Evolutionary conservation across 352 stramenopile species (phyloP).

Genomic region (Pythium apleroticum): DNA sequence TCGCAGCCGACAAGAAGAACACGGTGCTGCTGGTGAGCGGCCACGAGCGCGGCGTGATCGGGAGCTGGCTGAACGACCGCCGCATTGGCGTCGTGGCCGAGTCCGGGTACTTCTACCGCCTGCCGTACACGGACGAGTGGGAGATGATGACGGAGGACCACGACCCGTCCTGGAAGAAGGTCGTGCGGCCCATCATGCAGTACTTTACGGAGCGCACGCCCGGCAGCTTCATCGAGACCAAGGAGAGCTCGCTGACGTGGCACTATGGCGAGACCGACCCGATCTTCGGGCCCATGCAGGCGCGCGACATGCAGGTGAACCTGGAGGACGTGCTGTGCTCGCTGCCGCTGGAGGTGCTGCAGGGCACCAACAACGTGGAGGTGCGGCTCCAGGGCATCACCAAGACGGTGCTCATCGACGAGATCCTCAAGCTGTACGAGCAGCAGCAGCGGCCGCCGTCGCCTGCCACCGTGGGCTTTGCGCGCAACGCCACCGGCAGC

Average conservation of each 20-base stretch:
- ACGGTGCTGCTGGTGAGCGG: slow-evolving; percentile 58
- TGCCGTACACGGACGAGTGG: slow-evolving; percentile 53
- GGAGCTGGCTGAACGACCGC: slow-evolving; percentile 64
- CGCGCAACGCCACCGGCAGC: slow-evolving; percentile 4
- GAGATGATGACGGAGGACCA: slow-evolving; percentile 59
- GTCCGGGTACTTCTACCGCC: slow-evolving; percentile 58
- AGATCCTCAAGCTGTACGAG: slow-evolving; percentile 52
- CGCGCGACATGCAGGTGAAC: slow-evolving; percentile 87
- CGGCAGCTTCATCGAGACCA: slow-evolving; percentile 63
- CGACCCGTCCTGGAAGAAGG: slow-evolving; percentile 69
- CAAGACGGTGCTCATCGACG: slow-evolving; percentile 63
- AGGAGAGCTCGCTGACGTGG: slow-evolving; percentile 65
- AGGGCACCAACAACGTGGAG: slow-evolving; percentile 77
- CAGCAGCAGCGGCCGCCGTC: slow-evolving; percentile 20
- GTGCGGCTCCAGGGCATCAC: slow-evolving; percentile 66
- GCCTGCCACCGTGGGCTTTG: slow-evolving; percentile 15
- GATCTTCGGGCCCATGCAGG: slow-evolving; percentile 81
- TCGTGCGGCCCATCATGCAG: slow-evolving; percentile 73
- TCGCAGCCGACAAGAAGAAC: slow-evolving; percentile 54
- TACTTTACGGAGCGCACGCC: slow-evolving; percentile 75
- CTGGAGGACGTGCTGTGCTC: slow-evolving; percentile 86
- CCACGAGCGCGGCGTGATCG: slow-evolving; percentile 71
- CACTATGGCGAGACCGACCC: slow-evolving; percentile 73
- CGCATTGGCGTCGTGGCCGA: slow-evolving; percentile 61
- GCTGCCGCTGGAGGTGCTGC: slow-evolving; percentile 75